These are phyloP conservation scores for Pogostemon cablin DNA, from an alignment of 257 asterid genomes.

Conservation along the genomic window DNA sequence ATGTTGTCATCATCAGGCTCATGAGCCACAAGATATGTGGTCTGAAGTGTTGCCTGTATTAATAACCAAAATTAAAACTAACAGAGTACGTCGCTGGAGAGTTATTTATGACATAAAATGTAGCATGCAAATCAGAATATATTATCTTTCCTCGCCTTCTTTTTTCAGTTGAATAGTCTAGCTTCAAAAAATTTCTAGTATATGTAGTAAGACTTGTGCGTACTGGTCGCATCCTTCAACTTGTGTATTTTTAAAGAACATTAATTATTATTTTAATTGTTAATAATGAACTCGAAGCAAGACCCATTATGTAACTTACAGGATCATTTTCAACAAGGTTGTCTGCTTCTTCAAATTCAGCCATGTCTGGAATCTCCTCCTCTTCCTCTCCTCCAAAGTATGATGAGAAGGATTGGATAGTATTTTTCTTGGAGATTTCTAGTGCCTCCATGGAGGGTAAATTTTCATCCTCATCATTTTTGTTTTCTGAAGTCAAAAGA, in stretches of 20 bases:
- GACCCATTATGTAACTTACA: slow-evolving; percentile 48
- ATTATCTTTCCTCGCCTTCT: background rate
- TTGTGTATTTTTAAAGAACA: too few relatives aligned
- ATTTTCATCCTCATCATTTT: slow-evolving; percentile 61
- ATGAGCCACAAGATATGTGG: slow-evolving; percentile 73
- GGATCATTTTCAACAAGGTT: slow-evolving; percentile 84
- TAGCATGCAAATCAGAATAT: slow-evolving; percentile 15
- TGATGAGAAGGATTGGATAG: slow-evolving; percentile 71
- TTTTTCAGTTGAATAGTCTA: slow-evolving; percentile 1
- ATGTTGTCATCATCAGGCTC: slow-evolving; percentile 98
- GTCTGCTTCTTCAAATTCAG: slow-evolving; percentile 80
- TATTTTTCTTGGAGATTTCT: slow-evolving; percentile 72
- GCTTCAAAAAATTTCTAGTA: background rate
- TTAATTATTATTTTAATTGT: background rate
- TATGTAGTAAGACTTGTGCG: too few relatives aligned
- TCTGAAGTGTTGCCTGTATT: slow-evolving; percentile 80
- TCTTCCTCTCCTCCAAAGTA: slow-evolving; percentile 92
- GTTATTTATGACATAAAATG: slow-evolving; percentile 4
- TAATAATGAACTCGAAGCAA: slow-evolving; percentile 12
- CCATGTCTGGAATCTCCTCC: slow-evolving; percentile 95
- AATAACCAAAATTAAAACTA: slow-evolving; percentile 17
- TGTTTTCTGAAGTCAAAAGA: slow-evolving; percentile 56
- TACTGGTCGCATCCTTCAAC: too few relatives aligned
- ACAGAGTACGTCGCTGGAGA: background rate
- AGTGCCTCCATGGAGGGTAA: slow-evolving; percentile 88